A percentile compares a stretch with the other conserved stretches of the same genome.
Conservation (phyloP, 371 early-diverging fungal species). For the Syncephalastrum sp. region DNA sequence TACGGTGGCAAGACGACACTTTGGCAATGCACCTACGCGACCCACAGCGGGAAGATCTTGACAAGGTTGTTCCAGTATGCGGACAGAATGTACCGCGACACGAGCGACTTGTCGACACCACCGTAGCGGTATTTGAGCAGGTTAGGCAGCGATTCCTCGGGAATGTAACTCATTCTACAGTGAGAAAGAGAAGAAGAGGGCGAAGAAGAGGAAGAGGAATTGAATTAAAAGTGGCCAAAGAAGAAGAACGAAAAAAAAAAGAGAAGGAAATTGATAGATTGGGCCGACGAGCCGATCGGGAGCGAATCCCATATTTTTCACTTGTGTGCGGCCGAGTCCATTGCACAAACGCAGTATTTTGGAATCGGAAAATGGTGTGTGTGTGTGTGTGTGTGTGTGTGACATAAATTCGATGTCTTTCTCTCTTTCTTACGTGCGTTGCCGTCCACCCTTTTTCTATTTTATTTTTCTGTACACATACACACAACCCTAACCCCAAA, state of each 20-base stretch:
- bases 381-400: too few relatives aligned
- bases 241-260: conserved; percentile 6
- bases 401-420: too few relatives aligned
- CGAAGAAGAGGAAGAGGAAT: neutral
- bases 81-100: conserved; percentile 82
- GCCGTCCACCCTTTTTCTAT: neutral
- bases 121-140: conserved; percentile 82
- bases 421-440: too few relatives aligned
- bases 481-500: neutral
- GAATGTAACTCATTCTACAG: conserved; percentile 31
- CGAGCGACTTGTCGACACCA: conserved; percentile 85
- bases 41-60: conserved; percentile 83
- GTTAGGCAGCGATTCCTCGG: conserved; percentile 43
- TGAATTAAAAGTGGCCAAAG: conserved; percentile 1
- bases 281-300: too few relatives aligned
- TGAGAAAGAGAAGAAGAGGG: neutral
- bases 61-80: conserved; percentile 92
- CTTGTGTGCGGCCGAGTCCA: too few relatives aligned
- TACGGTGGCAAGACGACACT: neutral
- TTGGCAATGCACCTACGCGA: conserved; percentile 69
- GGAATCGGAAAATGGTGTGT: too few relatives aligned
- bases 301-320: neutral
- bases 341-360: too few relatives aligned
- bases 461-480: conserved; percentile 5
- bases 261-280: conserved; percentile 2